Evolutionary conservation across 345 rosid genomes (phyloP).

Genomic region (Salix suchowensis): DNA sequence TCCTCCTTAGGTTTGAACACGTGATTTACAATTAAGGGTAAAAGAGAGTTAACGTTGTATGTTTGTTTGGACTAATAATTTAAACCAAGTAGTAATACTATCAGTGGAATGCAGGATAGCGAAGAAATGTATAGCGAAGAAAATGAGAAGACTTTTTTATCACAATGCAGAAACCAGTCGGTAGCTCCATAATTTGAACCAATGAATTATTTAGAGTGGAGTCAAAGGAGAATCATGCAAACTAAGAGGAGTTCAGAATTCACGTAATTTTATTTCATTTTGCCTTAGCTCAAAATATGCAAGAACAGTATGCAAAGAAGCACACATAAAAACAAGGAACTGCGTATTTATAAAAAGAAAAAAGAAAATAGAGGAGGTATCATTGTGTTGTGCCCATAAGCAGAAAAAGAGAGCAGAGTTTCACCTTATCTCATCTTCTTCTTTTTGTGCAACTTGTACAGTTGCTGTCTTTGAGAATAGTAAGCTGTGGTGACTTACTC

Average conservation of each 20-base stretch:
- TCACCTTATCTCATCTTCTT: slow-evolving; percentile 60
- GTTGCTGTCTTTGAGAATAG: slow-evolving; percentile 88
- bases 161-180: background rate
- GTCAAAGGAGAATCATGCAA: background rate
- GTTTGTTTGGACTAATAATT: background rate
- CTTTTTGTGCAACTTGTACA: slow-evolving; percentile 52
- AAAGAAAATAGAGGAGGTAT: background rate
- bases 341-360: background rate
- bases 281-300: background rate
- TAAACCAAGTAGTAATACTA: background rate
- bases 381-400: background rate
- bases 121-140: background rate
- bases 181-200: background rate
- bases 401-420: background rate
- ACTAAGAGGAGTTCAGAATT: background rate
- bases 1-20: background rate
- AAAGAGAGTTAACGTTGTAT: background rate
- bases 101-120: background rate
- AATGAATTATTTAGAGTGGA: background rate
- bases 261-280: background rate
- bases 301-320: slow-evolving; percentile 3
- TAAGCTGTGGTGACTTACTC: slow-evolving; percentile 91
- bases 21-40: background rate
- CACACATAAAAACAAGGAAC: background rate
- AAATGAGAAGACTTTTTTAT: background rate